Conservation (phyloP, 768 basidiomycete genomes). For the Macrolepiota fuliginosa region DNA sequence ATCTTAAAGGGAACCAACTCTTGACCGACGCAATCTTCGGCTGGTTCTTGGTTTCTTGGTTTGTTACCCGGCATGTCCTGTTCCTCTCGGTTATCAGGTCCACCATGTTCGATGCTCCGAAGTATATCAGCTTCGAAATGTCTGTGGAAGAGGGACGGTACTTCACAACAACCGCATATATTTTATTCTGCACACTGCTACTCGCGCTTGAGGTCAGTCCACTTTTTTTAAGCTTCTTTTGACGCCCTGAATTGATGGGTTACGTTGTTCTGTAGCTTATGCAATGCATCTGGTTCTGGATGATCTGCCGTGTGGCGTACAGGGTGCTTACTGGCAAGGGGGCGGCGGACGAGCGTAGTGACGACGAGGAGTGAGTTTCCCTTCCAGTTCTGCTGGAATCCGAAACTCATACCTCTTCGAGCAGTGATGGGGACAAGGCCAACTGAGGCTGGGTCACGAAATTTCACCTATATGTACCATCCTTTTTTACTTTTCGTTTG, state of each 20-base stretch:
- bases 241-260: neutral
- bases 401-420: neutral
- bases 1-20: constrained; percentile 61
- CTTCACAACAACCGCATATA: constrained; percentile 42
- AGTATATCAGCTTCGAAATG: constrained; percentile 54
- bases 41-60: constrained; percentile 86
- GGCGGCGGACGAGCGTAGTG: constrained; percentile 84
- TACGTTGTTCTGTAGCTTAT: constrained; percentile 44
- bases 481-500: neutral
- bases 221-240: constrained; percentile 1
- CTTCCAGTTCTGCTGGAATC: neutral
- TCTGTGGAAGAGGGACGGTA: constrained; percentile 55
- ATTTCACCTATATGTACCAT: neutral
- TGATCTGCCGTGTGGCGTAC: constrained; percentile 84
- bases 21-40: constrained; percentile 76
- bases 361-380: constrained; percentile 41
- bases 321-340: constrained; percentile 70
- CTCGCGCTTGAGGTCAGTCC: constrained; percentile 59
- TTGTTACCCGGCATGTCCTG: constrained; percentile 83
- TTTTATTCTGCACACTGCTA: constrained; percentile 54
- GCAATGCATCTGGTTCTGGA: constrained; percentile 81
- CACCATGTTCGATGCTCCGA: constrained; percentile 47
- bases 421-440: constrained; percentile 4
- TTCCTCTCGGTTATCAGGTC: constrained; percentile 73
- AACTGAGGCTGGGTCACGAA: neutral